A percentile compares a stretch with the other conserved stretches of the same genome.
Conservation (phyloP, 1,284 basidiomycete species). For the Ustilago tritici region DNA sequence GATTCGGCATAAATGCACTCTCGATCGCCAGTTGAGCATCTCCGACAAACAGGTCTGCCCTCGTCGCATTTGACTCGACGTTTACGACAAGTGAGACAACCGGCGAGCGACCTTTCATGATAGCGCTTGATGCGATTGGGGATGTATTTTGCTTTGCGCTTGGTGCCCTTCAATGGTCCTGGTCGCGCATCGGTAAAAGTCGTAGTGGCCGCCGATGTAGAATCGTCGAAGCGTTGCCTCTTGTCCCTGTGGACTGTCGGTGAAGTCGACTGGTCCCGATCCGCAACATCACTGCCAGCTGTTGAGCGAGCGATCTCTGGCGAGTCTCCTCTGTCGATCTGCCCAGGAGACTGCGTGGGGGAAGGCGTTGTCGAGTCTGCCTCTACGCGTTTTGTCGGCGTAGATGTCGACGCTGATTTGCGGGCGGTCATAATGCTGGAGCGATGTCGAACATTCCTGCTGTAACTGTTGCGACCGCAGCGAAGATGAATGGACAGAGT, state of each 20-base stretch:
- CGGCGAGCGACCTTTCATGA: constrained; percentile 43
- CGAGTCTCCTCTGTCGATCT: not conserved
- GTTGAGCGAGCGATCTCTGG: not conserved
- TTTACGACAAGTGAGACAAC: constrained; percentile 47
- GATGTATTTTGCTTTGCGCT: constrained; percentile 48
- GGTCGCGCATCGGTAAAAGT: constrained; percentile 1
- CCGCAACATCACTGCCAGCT: not conserved
- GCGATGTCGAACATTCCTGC: constrained; percentile 7
- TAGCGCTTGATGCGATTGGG: constrained; percentile 48
- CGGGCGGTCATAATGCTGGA: constrained; percentile 11
- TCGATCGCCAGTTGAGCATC: constrained; percentile 44
- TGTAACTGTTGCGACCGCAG: not conserved
- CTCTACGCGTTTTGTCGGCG: not conserved
- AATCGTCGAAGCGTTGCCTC: constrained; percentile 8
- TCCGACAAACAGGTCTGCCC: constrained; percentile 31
- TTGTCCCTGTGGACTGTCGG: not conserved
- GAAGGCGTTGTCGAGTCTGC: constrained; percentile 4
- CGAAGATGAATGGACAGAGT: not conserved
- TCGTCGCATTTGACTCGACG: constrained; percentile 51
- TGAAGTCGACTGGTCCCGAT: not conserved
- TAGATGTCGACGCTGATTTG: constrained; percentile 14
- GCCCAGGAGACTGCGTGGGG: not conserved
- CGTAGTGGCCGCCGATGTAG: not conserved
- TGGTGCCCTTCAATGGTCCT: constrained; percentile 34
- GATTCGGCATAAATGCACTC: constrained; percentile 37